Conservation (phyloP, 805 yeast species). For the Huiozyma sinensis region DNA sequence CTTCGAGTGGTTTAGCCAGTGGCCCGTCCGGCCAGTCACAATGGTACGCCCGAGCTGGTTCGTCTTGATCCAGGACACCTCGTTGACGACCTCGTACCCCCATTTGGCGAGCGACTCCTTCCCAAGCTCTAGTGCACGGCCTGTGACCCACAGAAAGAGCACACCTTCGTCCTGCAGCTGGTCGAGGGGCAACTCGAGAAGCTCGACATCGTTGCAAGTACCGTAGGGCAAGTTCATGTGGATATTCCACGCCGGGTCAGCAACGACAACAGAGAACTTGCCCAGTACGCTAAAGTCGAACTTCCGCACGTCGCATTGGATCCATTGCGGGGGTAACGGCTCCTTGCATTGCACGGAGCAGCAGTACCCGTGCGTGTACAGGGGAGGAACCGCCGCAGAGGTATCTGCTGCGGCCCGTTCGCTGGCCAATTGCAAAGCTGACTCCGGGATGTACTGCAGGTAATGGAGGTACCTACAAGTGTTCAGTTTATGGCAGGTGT, state of each 20-base stretch:
- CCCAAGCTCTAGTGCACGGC: conserved; percentile 84
- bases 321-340: conserved; percentile 65
- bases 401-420: conserved; percentile 2
- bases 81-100: conserved; percentile 77
- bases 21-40: conserved; percentile 94
- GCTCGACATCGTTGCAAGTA: conserved; percentile 66
- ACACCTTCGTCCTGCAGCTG: conserved; percentile 76
- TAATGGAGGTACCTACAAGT: conserved; percentile 79
- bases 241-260: conserved; percentile 96
- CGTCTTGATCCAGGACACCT: conserved; percentile 81
- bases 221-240: conserved; percentile 80
- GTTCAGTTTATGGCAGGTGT: conserved; percentile 81
- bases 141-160: conserved; percentile 86
- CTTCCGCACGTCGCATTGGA: conserved; percentile 68
- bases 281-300: conserved; percentile 67
- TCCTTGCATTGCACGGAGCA: conserved; percentile 27
- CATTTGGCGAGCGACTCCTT: conserved; percentile 62
- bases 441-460: conserved; percentile 32
- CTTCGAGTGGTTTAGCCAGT: conserved; percentile 91
- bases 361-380: conserved; percentile 29
- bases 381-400: conserved; percentile 10
- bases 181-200: conserved; percentile 54
- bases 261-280: conserved; percentile 70
- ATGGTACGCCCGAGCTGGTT: conserved; percentile 82
- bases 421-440: conserved; percentile 9